Conservation (phyloP, 2,329 filamentous ascomycete genomes). For the Colletotrichum truncatum region DNA sequence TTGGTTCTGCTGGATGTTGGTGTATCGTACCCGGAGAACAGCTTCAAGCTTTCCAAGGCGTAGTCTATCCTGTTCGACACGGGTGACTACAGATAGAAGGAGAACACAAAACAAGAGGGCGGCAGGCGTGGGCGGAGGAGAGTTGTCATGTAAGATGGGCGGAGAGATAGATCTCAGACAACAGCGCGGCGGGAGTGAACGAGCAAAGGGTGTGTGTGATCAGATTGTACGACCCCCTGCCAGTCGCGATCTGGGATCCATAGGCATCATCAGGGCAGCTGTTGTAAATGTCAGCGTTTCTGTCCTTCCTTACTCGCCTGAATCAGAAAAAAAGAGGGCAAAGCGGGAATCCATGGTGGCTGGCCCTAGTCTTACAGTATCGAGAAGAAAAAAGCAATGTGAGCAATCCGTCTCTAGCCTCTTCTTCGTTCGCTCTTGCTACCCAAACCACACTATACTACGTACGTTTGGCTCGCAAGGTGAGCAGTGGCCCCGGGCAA, state of each 20-base stretch:
- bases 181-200: constrained; percentile 2
- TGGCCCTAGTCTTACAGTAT: constrained; percentile 27
- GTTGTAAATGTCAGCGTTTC: not conserved
- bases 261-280: not conserved
- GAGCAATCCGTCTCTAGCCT: not conserved
- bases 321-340: constrained; percentile 23
- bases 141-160: constrained; percentile 21
- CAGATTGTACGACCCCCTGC: not conserved
- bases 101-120: not conserved
- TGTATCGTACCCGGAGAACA: not conserved
- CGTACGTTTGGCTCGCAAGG: not conserved
- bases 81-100: constrained; percentile 3
- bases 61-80: constrained; percentile 3
- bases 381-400: constrained; percentile 27
- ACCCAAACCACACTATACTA: constrained; percentile 2
- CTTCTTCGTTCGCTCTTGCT: not conserved
- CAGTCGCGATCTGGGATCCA: constrained; percentile 17
- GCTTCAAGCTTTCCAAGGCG: not conserved
- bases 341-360: constrained; percentile 20
- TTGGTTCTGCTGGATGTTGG: not conserved
- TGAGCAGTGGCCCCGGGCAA: not conserved
- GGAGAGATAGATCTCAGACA: constrained; percentile 21
- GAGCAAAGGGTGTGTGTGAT: constrained; percentile 12
- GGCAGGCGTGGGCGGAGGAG: not conserved
- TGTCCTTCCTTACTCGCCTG: constrained; percentile 10